Evolutionary conservation across 768 basidiomycete species (phyloP).

Genomic region (Pulveroboletus frians): DNA sequence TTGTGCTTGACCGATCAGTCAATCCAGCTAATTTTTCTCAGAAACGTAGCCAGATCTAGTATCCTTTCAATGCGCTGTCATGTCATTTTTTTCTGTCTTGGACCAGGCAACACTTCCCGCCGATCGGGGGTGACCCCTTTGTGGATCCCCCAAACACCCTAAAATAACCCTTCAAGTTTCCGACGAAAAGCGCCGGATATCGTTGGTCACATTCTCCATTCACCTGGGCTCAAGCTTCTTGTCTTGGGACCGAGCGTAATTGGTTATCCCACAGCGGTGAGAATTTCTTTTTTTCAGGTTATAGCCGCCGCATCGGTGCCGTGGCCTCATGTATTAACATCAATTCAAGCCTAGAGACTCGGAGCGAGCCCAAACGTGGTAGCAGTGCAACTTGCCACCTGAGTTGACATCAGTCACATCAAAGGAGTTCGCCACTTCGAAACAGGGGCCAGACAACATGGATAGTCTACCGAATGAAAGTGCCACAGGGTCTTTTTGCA

Average conservation of each 20-base stretch:
- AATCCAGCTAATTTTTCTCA: conserved; percentile 1
- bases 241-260: neutral
- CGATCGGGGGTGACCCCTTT: conserved; percentile 10
- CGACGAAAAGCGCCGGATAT: neutral
- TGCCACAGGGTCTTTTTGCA: conserved; percentile 21
- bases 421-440: neutral
- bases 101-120: neutral
- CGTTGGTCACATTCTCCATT: conserved; percentile 12
- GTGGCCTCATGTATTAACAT: neutral
- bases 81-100: conserved; percentile 1
- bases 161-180: neutral
- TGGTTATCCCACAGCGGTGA: conserved; percentile 22
- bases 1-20: neutral
- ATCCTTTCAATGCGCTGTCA: conserved; percentile 8
- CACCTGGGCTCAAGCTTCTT: conserved; percentile 5
- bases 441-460: conserved; percentile 8
- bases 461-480: neutral
- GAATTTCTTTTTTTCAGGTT: conserved; percentile 3
- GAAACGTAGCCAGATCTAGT: neutral
- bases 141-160: neutral
- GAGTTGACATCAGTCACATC: neutral
- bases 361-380: neutral
- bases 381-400: neutral
- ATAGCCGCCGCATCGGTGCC: neutral
- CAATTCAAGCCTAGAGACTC: neutral